Evolutionary conservation across 106 monocot genomes (phyloP), one percentile per base, ranked within the genome.

Genomic region (Allium cepa): DNA sequence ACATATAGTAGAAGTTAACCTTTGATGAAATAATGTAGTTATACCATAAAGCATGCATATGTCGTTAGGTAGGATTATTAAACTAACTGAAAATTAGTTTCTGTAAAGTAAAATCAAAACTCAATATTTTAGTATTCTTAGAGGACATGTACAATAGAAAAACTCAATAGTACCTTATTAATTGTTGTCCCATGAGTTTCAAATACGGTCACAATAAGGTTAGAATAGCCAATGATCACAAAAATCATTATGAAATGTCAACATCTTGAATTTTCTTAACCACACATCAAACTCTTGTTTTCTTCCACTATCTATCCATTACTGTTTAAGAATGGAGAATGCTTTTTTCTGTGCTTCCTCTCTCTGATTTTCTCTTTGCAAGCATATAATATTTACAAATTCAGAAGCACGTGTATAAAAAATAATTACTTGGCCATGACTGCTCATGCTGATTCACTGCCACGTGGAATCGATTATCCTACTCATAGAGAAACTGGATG

Each of bases 391-490:
- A 0, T 68, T 70, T 5, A 26, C 53, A 8, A 26, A 47, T 14
- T 55, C 75, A 1, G 83, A 77, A 0, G 78, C 22, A 22, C 22
- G 22, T 22, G 22, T 22, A 22, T 22, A 22, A 22, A 22, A 0
- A 22, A 22, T 0, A 22, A 22, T 22, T 22, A 22, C 22, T 22
- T 22, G 22, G 22, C 22, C 22, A 22, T 1, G 22, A 22, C 22
- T 0, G 93, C 93, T 22, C 83, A 89, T 0, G 93, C 93, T 17
- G 89, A 94, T 60, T 1, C 81, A 4, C 77, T 73, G 0, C 93
- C 93, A 12, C 90, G 89, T 60, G 93, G 93, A 50, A 80, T 94
- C 49, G 93, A 94, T 79, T 81, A 63, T 69, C 83, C 89, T 0
- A 77, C 76, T 22, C 22, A 7, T 82, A 84, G 75, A 77, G 72